Conservation (phyloP, 139 green algal genomes). For the Chlamydomonas applanata region DNA sequence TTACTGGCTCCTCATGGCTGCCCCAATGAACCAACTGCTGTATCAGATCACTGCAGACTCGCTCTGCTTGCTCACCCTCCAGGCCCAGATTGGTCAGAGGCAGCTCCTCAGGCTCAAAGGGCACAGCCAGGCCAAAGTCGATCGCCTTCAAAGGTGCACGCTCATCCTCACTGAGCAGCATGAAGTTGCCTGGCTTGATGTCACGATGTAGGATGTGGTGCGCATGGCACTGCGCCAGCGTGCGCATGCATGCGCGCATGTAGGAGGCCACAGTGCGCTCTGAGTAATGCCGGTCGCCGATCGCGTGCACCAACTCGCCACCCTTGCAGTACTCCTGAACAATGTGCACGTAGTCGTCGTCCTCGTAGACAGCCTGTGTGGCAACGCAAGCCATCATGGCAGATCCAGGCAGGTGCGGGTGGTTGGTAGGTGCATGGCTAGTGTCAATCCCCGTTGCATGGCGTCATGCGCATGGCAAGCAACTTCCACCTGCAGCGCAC, state of each 20-base stretch:
- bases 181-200: constrained; percentile 74
- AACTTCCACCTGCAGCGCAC: too few relatives aligned
- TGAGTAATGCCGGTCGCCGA: constrained; percentile 45
- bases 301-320: constrained; percentile 74
- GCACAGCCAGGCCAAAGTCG: constrained; percentile 78
- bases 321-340: constrained; percentile 84
- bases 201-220: constrained; percentile 74
- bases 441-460: neutral
- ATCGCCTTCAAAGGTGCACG: constrained; percentile 81
- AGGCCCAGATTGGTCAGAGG: constrained; percentile 7
- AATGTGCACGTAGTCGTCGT: constrained; percentile 73
- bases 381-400: neutral
- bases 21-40: too few relatives aligned
- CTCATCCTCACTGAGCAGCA: constrained; percentile 69
- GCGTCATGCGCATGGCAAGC: too few relatives aligned
- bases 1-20: too few relatives aligned
- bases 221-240: constrained; percentile 70
- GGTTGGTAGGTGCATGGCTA: neutral
- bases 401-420: neutral
- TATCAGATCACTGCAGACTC: too few relatives aligned
- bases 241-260: constrained; percentile 70
- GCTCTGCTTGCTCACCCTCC: too few relatives aligned
- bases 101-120: constrained; percentile 16
- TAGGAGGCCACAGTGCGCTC: constrained; percentile 50
- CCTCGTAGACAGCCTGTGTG: constrained; percentile 59